phyloP scores from a whole-genome alignment of 2,329 filamentous ascomycete species.

The Zalaria obscura region DNA sequence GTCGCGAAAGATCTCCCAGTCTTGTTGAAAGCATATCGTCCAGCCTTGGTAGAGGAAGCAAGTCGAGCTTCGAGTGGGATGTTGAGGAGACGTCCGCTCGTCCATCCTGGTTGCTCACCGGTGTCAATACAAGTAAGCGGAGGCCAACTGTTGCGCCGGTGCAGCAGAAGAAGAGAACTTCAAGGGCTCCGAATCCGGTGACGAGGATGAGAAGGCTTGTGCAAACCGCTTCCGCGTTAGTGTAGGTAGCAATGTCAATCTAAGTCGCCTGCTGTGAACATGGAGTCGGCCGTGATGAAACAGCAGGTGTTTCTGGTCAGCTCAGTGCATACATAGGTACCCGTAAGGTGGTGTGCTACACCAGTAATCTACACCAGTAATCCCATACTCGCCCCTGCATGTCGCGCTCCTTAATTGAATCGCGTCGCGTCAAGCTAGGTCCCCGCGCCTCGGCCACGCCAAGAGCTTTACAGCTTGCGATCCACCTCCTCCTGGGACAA shows the following conservation, averaged over 20 bases:
- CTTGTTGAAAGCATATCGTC: neutral
- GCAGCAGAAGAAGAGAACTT: neutral
- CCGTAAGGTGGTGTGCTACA: no score
- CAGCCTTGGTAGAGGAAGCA: neutral
- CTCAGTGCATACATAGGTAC: no score
- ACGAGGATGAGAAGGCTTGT: conserved; percentile 11
- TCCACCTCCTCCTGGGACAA: no score
- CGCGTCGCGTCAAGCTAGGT: no score
- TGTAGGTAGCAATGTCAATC: conserved; percentile 4
- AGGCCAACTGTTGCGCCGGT: neutral
- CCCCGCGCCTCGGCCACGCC: no score
- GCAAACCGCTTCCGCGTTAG: conserved; percentile 11
- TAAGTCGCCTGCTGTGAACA: neutral
- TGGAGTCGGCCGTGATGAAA: no score
- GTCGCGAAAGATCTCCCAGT: neutral
- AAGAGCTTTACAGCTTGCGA: no score
- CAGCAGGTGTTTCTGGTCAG: no score
- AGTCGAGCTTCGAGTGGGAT: neutral
- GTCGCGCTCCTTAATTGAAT: no score
- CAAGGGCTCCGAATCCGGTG: conserved; percentile 1
- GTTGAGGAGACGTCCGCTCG: neutral
- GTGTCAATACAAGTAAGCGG: neutral
- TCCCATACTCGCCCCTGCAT: no score
- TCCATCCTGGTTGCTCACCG: neutral
- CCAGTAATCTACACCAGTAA: no score